Evolutionary conservation across 2,329 filamentous ascomycete species (phyloP), one percentile per base, ranked within the genome.

Genomic region (Penicillium palitans): DNA sequence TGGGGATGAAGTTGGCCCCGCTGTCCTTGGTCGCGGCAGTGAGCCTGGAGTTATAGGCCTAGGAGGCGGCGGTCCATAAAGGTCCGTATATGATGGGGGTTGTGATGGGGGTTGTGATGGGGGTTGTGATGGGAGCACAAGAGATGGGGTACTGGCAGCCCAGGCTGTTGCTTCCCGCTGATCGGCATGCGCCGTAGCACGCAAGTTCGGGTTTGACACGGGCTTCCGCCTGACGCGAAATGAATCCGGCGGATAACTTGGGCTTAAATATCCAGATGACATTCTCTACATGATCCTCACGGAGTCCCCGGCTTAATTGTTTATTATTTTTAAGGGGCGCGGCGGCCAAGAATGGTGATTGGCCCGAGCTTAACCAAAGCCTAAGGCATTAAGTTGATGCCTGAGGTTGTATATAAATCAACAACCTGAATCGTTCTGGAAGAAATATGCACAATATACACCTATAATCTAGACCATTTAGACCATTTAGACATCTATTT

Each of bases 141-240:
- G 29, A 53, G 49, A 52, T 25, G 45, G 50, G n/a, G 65, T 58
- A 55, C 47, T 65, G 19, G 58, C 21, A 39, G 57, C 57, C 39
- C 45, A 35, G 15, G 24, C 24, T 31, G 45, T 55, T 4, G 42
- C 33, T 39, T 45, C 60, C 55, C 54, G 52, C 21, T 48, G 53
- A 55, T 66, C 61, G 46, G 49, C 57, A 56, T 48, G 37, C 29
- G 62, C 60, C 6, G 61, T 59, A 29, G 51, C 64, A 54, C 66
- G 57, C 40, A 68, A 45, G 46, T 67, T 68, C 12, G 64, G 66
- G 42, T 66, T 66, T 37, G 64, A 67, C 17, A 68, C 60, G 4
- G 66, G 66, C 45, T 68, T 68, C 21, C 66, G 64, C 24, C 29
- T 61, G 42, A 66, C 60, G 17, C 47, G 61, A 41, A 65, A 61